phyloP scores from a whole-genome alignment of 1,284 basidiomycete species.

The Trichosporon faecale region DNA sequence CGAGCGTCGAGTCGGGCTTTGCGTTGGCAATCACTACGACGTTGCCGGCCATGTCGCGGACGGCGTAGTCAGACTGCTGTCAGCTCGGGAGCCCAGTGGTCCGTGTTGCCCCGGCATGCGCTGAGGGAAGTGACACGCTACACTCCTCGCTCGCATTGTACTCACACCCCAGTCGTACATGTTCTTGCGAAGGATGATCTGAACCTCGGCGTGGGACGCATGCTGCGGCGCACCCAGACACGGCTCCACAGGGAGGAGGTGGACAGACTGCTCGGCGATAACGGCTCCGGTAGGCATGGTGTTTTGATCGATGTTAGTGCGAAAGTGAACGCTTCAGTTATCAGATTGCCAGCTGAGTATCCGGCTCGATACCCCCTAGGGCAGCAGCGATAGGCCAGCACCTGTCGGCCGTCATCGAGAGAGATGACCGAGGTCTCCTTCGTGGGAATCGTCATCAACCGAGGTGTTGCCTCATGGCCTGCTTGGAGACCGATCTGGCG shows the following conservation, averaged over 20 bases:
- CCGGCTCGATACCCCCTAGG: neutral
- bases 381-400: neutral
- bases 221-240: neutral
- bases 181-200: neutral
- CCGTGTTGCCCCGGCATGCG: too few species aligned
- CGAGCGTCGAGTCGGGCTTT: neutral
- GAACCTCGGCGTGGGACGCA: neutral
- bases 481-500: neutral
- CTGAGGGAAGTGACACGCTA: too few species aligned
- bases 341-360: neutral
- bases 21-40: neutral
- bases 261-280: neutral
- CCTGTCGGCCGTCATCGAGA: neutral
- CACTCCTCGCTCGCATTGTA: too few species aligned
- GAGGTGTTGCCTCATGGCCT: neutral
- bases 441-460: neutral
- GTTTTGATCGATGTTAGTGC: neutral
- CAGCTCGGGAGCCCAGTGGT: neutral
- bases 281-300: neutral
- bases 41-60: neutral
- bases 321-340: neutral
- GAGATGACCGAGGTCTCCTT: neutral
- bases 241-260: neutral
- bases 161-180: slow-evolving; percentile 4
- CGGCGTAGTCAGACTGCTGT: neutral